Conservation (phyloP, 2,329 filamentous ascomycete species). For the Beauveria asiatica region DNA sequence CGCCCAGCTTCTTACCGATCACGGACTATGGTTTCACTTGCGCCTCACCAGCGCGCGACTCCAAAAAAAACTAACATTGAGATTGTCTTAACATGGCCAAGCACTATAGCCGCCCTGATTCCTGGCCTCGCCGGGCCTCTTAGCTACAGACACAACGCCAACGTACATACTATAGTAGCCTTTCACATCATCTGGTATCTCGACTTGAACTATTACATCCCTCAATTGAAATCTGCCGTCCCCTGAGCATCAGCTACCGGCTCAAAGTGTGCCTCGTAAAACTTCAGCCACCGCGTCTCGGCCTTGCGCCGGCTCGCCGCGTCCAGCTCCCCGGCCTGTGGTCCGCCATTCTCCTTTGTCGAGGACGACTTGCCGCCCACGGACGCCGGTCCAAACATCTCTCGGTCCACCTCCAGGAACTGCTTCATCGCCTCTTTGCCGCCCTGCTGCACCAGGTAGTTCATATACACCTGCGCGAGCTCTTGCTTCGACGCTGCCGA, state of each 20-base stretch:
- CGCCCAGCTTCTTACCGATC: neutral
- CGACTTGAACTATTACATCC: too few relatives aligned
- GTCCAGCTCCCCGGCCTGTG: slow-evolving; percentile 36
- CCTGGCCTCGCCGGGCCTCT: neutral
- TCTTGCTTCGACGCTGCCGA: slow-evolving; percentile 61
- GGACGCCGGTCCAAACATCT: slow-evolving; percentile 47
- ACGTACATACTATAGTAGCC: neutral
- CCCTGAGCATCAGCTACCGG: slow-evolving; percentile 39
- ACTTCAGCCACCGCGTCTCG: slow-evolving; percentile 41
- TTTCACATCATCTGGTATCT: neutral
- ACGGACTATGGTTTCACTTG: neutral
- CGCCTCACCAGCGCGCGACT: neutral
- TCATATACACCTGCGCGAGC: slow-evolving; percentile 69
- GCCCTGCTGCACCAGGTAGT: slow-evolving; percentile 75
- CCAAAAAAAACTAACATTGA: neutral
- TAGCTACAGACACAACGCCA: neutral
- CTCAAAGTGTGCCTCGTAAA: slow-evolving; percentile 44
- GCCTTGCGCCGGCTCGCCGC: slow-evolving; percentile 42
- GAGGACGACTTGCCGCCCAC: slow-evolving; percentile 17
- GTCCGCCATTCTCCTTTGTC: slow-evolving; percentile 37
- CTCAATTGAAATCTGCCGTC: slow-evolving; percentile 42
- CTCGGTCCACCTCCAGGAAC: slow-evolving; percentile 72
- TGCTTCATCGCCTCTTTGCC: slow-evolving; percentile 78
- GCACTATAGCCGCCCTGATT: neutral
- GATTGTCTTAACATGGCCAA: neutral